These are phyloP conservation scores for Trichoderma erinaceum DNA, from an alignment of 495 filamentous ascomycete species.

Conservation along the genomic window DNA sequence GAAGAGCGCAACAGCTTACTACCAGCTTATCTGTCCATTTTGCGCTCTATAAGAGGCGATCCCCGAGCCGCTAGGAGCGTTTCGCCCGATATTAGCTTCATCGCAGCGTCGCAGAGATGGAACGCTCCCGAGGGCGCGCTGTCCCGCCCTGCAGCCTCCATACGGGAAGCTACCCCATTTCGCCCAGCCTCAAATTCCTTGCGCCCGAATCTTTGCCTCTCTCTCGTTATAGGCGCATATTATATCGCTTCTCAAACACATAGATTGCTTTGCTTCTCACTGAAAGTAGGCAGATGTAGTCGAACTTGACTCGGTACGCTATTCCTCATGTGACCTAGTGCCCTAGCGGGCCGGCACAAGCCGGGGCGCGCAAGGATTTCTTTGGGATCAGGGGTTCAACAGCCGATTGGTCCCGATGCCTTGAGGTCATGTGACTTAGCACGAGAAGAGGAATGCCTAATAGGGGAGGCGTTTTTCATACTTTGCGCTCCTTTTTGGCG, in stretches of 20 bases:
- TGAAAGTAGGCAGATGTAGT: not conserved
- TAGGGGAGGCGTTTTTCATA: not conserved
- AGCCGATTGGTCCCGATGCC: not conserved
- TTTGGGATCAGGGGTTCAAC: not conserved
- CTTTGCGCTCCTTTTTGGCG: not conserved
- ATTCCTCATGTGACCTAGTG: not conserved
- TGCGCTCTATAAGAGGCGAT: not conserved
- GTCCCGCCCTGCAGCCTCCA: not conserved
- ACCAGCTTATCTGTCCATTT: not conserved
- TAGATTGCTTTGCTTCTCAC: not conserved
- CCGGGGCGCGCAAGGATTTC: not conserved
- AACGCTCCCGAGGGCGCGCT: not conserved
- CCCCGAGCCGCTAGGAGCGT: conserved; percentile 2
- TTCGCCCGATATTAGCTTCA: not conserved
- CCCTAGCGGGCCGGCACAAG: conserved; percentile 7
- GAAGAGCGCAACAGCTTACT: not conserved
- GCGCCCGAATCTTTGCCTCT: not conserved
- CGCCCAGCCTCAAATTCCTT: not conserved
- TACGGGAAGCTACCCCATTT: not conserved
- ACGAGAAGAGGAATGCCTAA: not conserved
- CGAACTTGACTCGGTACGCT: not conserved
- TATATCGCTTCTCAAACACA: not conserved
- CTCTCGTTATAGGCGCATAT: not conserved
- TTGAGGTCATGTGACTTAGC: not conserved
- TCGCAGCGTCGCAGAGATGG: conserved; percentile 8